Percentiles rank a stretch among this genome's conserved stretches.
phyloP scores from a whole-genome alignment of 2,329 filamentous ascomycete species.

The Colletotrichum chrysophilum region DNA sequence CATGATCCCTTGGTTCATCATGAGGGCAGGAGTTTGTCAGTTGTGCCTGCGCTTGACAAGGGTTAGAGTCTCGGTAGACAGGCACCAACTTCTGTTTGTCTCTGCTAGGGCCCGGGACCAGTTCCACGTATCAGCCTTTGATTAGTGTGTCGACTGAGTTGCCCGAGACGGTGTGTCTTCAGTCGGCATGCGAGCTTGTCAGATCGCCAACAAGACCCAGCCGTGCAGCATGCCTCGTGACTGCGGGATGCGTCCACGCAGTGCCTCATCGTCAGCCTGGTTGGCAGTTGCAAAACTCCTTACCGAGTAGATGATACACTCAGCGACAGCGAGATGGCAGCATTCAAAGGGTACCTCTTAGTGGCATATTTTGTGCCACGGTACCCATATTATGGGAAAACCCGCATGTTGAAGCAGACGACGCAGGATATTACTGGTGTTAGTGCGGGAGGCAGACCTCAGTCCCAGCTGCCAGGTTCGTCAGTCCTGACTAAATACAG shows the following conservation, averaged over 20 bases:
- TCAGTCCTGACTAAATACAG: neutral
- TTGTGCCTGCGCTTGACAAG: neutral
- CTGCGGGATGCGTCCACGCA: neutral
- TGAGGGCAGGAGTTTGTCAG: neutral
- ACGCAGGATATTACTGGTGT: neutral
- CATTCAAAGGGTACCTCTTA: neutral
- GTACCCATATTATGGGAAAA: neutral
- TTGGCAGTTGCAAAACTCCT: neutral
- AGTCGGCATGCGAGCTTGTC: neutral
- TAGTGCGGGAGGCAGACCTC: neutral
- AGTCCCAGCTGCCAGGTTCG: neutral
- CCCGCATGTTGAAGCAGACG: neutral
- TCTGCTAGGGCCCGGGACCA: neutral
- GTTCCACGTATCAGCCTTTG: neutral
- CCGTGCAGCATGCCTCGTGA: neutral
- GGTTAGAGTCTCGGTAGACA: neutral
- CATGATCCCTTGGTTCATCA: neutral
- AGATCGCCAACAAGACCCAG: neutral
- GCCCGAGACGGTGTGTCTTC: neutral
- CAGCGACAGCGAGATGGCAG: slow-evolving; percentile 2
- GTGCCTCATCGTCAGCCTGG: neutral
- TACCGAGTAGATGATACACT: neutral
- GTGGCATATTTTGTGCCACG: neutral
- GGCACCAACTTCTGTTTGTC: neutral
- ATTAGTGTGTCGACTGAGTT: neutral